Evolutionary conservation across 2,329 filamentous ascomycete species (phyloP).

Genomic region (Epichloe festucae): DNA sequence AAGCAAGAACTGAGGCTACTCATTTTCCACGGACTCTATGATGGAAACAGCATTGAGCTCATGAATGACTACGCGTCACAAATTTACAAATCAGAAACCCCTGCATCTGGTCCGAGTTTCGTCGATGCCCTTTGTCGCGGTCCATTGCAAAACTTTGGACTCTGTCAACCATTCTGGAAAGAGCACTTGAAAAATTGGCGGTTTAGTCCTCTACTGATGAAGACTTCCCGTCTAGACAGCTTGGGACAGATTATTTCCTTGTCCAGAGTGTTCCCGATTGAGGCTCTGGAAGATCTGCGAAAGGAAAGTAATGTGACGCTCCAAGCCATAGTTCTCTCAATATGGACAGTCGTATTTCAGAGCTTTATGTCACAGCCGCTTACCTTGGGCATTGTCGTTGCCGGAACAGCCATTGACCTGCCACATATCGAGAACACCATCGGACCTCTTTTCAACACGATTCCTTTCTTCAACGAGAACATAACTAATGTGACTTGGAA

Average conservation of each 20-base stretch:
- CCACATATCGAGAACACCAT: conserved; percentile 53
- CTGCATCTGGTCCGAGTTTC: conserved; percentile 39
- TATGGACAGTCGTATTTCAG: conserved; percentile 55
- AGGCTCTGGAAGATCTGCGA: conserved; percentile 37
- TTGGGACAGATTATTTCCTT: conserved; percentile 6
- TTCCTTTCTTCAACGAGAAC: conserved; percentile 52
- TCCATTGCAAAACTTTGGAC: conserved; percentile 39
- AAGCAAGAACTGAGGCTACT: not conserved
- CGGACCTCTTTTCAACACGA: conserved; percentile 81
- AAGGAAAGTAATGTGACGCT: conserved; percentile 55
- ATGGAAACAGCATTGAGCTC: conserved; percentile 63
- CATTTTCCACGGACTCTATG: conserved; percentile 77
- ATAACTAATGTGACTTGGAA: conserved; percentile 39
- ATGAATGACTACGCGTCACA: conserved; percentile 45
- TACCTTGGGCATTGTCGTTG: conserved; percentile 62
- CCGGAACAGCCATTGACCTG: conserved; percentile 61
- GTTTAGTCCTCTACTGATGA: not conserved
- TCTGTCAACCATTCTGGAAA: conserved; percentile 52
- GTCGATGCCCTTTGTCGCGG: conserved; percentile 55
- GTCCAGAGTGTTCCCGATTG: conserved; percentile 21
- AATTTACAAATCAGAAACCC: conserved; percentile 10
- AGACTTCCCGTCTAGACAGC: conserved; percentile 3
- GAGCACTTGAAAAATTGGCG: conserved; percentile 32
- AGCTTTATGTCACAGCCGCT: conserved; percentile 32
- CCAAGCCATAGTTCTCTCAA: conserved; percentile 65